Evolutionary conservation across 495 filamentous ascomycete species (phyloP).

Genomic region (Umbilicaria muhlenbergii): DNA sequence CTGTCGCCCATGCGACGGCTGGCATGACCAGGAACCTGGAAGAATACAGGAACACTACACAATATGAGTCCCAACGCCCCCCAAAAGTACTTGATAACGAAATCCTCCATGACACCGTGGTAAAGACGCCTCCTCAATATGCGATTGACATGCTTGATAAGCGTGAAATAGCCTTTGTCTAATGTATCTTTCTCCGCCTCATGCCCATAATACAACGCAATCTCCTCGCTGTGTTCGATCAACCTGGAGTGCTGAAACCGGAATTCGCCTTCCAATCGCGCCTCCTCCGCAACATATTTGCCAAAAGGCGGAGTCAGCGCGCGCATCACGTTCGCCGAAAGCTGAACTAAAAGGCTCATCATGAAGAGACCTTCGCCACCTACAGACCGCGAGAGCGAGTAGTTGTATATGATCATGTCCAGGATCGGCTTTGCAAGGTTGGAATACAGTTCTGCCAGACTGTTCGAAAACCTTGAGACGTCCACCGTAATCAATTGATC

Average conservation of each 20-base stretch:
- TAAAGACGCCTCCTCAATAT: slow-evolving; percentile 80
- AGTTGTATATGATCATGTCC: slow-evolving; percentile 94
- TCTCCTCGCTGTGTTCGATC: slow-evolving; percentile 90
- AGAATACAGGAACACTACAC: slow-evolving; percentile 93
- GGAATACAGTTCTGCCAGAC: slow-evolving; percentile 85
- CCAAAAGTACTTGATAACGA: slow-evolving; percentile 99
- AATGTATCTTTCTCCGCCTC: slow-evolving; percentile 94
- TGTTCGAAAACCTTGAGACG: slow-evolving; percentile 90
- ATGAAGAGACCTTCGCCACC: slow-evolving; percentile 88
- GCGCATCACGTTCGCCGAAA: slow-evolving; percentile 87
- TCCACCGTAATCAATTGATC: slow-evolving; percentile 96
- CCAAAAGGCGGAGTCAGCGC: slow-evolving; percentile 94
- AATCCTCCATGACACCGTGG: slow-evolving; percentile 97
- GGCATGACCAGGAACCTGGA: slow-evolving; percentile 69
- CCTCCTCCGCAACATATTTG: slow-evolving; percentile 95
- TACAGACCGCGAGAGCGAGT: slow-evolving; percentile 78
- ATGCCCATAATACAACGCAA: slow-evolving; percentile 84
- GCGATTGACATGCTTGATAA: slow-evolving; percentile 98
- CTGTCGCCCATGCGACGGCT: slow-evolving; percentile 69
- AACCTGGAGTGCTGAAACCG: slow-evolving; percentile 85
- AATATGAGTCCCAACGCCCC: slow-evolving; percentile 82
- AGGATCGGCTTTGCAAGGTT: slow-evolving; percentile 92
- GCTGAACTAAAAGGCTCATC: slow-evolving; percentile 84
- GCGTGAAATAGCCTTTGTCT: slow-evolving; percentile 95
- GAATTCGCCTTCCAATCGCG: slow-evolving; percentile 87